Conservation (phyloP, 176 grass and related monocot species). For the Phyllostachys edulis region DNA sequence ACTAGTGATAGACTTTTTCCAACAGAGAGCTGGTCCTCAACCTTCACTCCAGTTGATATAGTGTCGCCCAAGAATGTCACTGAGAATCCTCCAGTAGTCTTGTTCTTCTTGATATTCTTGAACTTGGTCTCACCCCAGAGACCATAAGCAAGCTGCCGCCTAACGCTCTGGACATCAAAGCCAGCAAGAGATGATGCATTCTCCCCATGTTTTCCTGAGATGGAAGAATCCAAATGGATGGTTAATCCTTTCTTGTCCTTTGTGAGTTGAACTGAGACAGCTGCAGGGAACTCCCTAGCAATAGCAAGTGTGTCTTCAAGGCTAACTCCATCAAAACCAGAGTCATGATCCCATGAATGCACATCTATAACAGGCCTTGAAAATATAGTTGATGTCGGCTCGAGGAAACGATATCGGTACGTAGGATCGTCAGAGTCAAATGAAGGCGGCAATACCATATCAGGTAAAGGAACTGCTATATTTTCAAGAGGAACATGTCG, state of each 20-base stretch:
- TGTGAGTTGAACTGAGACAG: conserved; percentile 65
- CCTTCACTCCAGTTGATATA: conserved; percentile 73
- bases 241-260: conserved; percentile 95
- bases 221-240: conserved; percentile 85
- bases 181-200: conserved; percentile 74
- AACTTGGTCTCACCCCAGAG: conserved; percentile 82
- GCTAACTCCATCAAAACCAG: conserved; percentile 85
- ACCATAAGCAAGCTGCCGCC: conserved; percentile 68
- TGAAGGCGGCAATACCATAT: conserved; percentile 81
- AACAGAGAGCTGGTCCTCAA: conserved; percentile 80
- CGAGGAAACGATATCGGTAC: conserved; percentile 82
- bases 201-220: conserved; percentile 81
- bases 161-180: conserved; percentile 82
- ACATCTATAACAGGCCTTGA: conserved; percentile 74
- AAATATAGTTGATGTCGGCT: conserved; percentile 62
- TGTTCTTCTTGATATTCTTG: conserved; percentile 94
- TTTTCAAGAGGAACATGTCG: conserved; percentile 72
- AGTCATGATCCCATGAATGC: conserved; percentile 94
- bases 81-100: conserved; percentile 74
- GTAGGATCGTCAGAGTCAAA: conserved; percentile 80
- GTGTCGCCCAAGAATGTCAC: conserved; percentile 82
- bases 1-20: conserved; percentile 63
- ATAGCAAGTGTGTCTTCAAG: conserved; percentile 75
- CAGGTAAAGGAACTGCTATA: conserved; percentile 74
- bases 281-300: conserved; percentile 57